Conservation (phyloP, 2,329 filamentous ascomycete species). For the Colletotrichum ledebouriae region DNA sequence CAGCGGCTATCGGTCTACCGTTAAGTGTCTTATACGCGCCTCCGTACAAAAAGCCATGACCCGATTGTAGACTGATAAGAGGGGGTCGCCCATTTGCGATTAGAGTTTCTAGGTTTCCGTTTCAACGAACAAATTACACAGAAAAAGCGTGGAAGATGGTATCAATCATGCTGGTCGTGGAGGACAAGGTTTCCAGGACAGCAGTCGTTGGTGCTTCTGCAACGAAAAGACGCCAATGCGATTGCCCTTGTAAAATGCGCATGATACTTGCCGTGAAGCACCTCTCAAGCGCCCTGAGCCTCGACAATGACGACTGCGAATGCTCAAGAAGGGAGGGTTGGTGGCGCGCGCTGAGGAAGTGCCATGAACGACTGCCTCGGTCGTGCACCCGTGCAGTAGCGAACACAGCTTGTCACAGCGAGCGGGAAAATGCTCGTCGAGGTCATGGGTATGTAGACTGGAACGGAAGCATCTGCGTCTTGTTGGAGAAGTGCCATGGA, state of each 20-base stretch:
- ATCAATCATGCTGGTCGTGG: constrained; percentile 12
- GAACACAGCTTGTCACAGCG: background rate
- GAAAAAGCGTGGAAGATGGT: constrained; percentile 10
- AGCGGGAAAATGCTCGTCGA: background rate
- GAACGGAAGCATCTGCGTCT: background rate
- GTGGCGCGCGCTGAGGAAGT: background rate
- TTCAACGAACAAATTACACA: constrained; percentile 13
- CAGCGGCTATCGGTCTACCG: background rate
- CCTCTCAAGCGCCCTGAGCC: constrained; percentile 1
- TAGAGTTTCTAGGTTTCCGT: constrained; percentile 24
- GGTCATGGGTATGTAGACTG: background rate
- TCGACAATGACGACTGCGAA: background rate
- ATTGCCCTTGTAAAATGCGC: background rate
- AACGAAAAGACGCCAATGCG: background rate
- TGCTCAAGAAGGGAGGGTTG: background rate
- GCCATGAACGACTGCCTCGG: background rate
- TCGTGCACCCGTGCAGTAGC: background rate
- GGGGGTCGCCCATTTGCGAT: background rate
- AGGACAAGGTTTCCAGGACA: constrained; percentile 24
- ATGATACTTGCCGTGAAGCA: constrained; percentile 1
- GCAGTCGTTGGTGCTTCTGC: constrained; percentile 13
- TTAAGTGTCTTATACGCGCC: constrained; percentile 9
- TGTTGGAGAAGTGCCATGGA: too few species aligned
- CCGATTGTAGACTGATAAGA: constrained; percentile 16
- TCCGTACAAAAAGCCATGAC: constrained; percentile 21